Evolutionary conservation across 805 yeast genomes (phyloP), one percentile per base, ranked within the genome.

Genomic region (Candida silvatica): DNA sequence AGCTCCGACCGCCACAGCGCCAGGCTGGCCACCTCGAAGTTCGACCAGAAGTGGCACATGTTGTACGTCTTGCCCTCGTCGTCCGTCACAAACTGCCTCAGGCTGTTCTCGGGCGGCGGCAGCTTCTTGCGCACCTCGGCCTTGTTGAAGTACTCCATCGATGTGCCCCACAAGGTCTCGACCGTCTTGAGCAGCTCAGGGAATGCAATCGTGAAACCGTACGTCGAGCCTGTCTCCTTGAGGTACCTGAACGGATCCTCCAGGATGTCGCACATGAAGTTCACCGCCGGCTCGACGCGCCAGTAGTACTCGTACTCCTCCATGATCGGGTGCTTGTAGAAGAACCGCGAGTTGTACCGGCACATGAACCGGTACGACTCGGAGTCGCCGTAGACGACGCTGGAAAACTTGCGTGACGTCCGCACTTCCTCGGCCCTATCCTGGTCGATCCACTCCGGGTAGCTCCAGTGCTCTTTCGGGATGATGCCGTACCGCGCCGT

Each of bases 11-110:
- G 62, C 66, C 71, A 79, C 37, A 83, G 70, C 28, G 75, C 77
- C 32, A 83, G 56, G 38, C 78, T 74, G 2, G 82, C 92, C 36
- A 83, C 64, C 59, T 80, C 88, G 47, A 80, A 80, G 54, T 80
- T 80, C 4, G 85, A 66, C 92, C 94, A 83, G 57, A 77, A 84
- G 56, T 84, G 94, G 53, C 94, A 84, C 49, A 72, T 47, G 48
- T 81, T 82, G 57, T 77, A 84, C 1, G 74, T 62, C 17, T 56
- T 54, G 27, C 90, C 90, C 17, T 55, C 49, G 55, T 83, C 85
- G 48, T 76, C 70, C 35, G 80, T 68, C 32, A 84, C 60, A 58
- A 80, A 84, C 27, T 69, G 71, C 52, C 74, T 44, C 46, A 78
- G 58, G 46, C 74, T 74, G 16, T 52, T 47, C 27, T 40, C 35